Conservation (phyloP, 1,284 basidiomycete genomes). For the Papiliotrema laurentii region DNA sequence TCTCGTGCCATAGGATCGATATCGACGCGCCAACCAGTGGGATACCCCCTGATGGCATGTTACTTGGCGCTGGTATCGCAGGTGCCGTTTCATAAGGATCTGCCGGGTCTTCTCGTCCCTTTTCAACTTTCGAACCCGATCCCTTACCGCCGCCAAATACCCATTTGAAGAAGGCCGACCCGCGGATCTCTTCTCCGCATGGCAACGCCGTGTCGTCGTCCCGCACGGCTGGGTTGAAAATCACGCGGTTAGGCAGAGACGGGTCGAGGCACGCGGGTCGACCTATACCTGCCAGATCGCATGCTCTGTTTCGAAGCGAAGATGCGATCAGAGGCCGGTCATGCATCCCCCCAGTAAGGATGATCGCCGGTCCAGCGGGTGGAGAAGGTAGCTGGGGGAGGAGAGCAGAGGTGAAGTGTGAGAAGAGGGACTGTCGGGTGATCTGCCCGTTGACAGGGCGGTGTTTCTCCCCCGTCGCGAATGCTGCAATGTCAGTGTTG, state of each 20-base stretch:
- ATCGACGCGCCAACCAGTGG: constrained; percentile 41
- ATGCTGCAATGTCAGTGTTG: constrained; percentile 7
- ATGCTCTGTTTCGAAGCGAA: constrained; percentile 27
- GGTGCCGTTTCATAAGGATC: neutral
- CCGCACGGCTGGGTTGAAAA: constrained; percentile 27
- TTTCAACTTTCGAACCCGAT: neutral
- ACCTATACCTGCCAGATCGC: constrained; percentile 40
- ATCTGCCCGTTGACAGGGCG: constrained; percentile 7
- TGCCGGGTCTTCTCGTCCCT: neutral
- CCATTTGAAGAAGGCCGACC: constrained; percentile 14
- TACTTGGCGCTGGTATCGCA: neutral
- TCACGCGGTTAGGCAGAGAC: constrained; percentile 21
- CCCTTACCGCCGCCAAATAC: constrained; percentile 26
- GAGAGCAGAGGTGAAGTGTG: constrained; percentile 36
- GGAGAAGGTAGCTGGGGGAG: constrained; percentile 29
- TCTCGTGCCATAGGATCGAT: constrained; percentile 43
- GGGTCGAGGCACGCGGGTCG: constrained; percentile 38
- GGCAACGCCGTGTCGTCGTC: constrained; percentile 20
- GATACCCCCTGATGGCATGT: constrained; percentile 13
- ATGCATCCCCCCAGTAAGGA: constrained; percentile 43
- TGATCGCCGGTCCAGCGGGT: constrained; percentile 37
- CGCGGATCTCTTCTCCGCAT: constrained; percentile 30
- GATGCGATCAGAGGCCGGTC: constrained; percentile 30
- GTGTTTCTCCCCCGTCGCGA: constrained; percentile 13
- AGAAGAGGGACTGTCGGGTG: constrained; percentile 37